phyloP scores from a whole-genome alignment of 2,329 filamentous ascomycete species.

The Cladosporium cucumerinum region DNA sequence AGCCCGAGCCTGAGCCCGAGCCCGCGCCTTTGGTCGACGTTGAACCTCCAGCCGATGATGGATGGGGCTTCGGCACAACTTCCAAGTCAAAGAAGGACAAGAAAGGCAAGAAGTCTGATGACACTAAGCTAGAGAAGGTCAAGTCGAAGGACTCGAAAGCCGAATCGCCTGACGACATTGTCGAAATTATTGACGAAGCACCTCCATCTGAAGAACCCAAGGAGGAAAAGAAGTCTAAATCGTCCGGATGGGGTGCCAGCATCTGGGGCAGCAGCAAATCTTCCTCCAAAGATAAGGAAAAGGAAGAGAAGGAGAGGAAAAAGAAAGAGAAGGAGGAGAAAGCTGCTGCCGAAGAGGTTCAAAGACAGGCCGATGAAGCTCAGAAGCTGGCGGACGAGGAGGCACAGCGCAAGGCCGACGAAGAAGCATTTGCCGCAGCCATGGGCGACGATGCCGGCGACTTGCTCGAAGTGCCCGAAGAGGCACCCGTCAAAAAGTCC shows the following conservation, averaged over 20 bases:
- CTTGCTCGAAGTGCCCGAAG: constrained; percentile 32
- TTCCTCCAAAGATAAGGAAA: constrained; percentile 34
- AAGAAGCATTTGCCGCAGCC: constrained; percentile 36
- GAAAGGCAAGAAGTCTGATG: constrained; percentile 38
- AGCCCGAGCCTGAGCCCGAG: background rate
- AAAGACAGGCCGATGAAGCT: constrained; percentile 33
- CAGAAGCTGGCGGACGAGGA: constrained; percentile 32
- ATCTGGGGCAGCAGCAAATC: constrained; percentile 32
- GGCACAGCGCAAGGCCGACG: constrained; percentile 33
- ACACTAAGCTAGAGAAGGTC: constrained; percentile 31
- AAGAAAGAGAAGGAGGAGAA: constrained; percentile 45
- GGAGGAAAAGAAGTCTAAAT: constrained; percentile 44
- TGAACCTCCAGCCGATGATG: constrained; percentile 26
- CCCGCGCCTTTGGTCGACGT: constrained; percentile 22
- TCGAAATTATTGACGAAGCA: constrained; percentile 24
- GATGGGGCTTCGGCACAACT: constrained; percentile 27
- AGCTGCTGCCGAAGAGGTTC: constrained; percentile 26
- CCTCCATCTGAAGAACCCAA: constrained; percentile 24
- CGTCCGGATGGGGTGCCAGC: constrained; percentile 29
- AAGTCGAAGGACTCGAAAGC: constrained; percentile 36
- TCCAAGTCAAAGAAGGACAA: constrained; percentile 54
- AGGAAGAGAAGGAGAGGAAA: constrained; percentile 44
- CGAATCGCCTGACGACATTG: constrained; percentile 27
- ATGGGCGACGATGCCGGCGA: constrained; percentile 36
- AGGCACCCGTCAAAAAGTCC: constrained; percentile 27